Conservation (phyloP, 1,139 yeast species). For the Geotrichum candidum region DNA sequence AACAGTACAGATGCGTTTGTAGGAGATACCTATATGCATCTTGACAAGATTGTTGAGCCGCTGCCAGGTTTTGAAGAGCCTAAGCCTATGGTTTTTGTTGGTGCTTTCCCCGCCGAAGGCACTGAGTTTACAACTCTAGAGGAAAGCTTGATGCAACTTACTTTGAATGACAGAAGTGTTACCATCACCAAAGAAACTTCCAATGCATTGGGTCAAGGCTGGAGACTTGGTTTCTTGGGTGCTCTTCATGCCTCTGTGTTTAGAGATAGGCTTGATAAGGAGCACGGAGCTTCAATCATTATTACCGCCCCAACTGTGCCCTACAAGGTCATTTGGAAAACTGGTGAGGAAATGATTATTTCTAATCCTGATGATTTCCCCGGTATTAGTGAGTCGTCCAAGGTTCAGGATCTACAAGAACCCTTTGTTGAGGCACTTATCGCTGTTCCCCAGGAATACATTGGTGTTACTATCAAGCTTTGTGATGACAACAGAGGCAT, state of each 20-base stretch:
- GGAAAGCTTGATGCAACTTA: conserved; percentile 82
- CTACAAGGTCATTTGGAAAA: conserved; percentile 57
- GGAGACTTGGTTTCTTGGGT: conserved; percentile 94
- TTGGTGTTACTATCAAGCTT: conserved; percentile 78
- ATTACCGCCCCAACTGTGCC: conserved; percentile 97
- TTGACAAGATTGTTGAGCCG: conserved; percentile 64
- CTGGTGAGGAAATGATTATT: conserved; percentile 59
- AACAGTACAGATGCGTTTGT: conserved; percentile 79
- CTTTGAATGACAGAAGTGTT: conserved; percentile 86
- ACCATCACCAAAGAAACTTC: conserved; percentile 86
- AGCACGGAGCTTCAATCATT: conserved; percentile 87
- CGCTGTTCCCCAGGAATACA: conserved; percentile 84
- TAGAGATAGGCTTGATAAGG: conserved; percentile 83
- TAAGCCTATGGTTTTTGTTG: conserved; percentile 97
- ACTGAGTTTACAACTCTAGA: conserved; percentile 83
- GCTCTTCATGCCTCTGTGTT: conserved; percentile 93
- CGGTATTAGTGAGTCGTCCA: conserved; percentile 38
- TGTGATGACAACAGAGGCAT: conserved; percentile 82
- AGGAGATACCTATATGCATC: conserved; percentile 82
- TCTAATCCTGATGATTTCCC: conserved; percentile 95
- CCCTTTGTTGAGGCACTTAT: conserved; percentile 88
- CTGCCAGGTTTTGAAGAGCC: conserved; percentile 95
- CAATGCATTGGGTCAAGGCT: conserved; percentile 92
- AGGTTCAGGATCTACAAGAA: conserved; percentile 62
- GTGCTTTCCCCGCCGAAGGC: conserved; percentile 97